Evolutionary conservation across 2,329 filamentous ascomycete species (phyloP).

Genomic region (Sarocladium brachiariae): DNA sequence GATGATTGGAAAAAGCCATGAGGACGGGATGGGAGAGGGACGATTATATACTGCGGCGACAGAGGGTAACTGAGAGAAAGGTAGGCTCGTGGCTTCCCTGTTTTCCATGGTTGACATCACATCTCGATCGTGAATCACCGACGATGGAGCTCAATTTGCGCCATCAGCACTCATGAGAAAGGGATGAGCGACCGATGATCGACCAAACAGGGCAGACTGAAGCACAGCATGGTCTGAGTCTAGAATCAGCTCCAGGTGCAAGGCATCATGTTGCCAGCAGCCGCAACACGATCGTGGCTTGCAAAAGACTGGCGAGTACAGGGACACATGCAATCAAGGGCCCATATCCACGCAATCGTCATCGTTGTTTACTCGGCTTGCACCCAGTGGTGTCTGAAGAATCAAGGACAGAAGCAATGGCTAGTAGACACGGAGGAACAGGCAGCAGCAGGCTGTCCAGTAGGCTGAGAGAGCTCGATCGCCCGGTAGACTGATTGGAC

Average conservation of each 20-base stretch:
- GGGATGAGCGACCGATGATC: not conserved
- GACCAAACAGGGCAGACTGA: conserved; percentile 1
- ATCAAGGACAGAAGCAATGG: not conserved
- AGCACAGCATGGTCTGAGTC: not conserved
- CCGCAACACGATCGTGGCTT: not conserved
- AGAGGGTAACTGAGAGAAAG: not conserved
- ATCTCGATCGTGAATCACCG: conserved; percentile 7
- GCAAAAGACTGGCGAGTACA: not conserved
- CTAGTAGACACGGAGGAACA: not conserved
- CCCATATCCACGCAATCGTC: conserved; percentile 1
- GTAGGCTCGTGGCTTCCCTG: conserved; percentile 1
- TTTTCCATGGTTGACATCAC: conserved; percentile 6
- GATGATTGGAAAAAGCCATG: not conserved
- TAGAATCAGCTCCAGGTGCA: conserved; percentile 1
- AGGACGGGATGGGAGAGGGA: not conserved
- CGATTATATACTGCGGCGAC: conserved; percentile 2
- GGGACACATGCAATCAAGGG: conserved; percentile 3
- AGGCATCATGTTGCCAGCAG: not conserved
- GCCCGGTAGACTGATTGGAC: not conserved
- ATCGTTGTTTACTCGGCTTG: not conserved
- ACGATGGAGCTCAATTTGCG: conserved; percentile 5
- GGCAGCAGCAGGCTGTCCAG: not conserved
- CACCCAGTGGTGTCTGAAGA: not conserved
- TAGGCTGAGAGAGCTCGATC: not conserved
- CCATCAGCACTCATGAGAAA: not conserved